phyloP scores from a whole-genome alignment of 345 rosid genomes.

The Salix udensis region DNA sequence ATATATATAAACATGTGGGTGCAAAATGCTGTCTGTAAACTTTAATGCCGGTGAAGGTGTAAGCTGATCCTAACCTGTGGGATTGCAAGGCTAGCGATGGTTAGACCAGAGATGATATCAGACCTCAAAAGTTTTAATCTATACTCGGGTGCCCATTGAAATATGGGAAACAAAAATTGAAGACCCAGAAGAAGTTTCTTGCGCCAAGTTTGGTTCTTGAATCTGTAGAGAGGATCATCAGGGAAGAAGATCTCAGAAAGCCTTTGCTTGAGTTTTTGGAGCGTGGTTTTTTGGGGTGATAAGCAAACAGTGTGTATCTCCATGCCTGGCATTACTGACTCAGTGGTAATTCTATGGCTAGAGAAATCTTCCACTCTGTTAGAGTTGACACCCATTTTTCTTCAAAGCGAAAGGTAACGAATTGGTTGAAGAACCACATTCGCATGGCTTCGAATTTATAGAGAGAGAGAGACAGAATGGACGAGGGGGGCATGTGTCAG shows the following conservation, averaged over 20 bases:
- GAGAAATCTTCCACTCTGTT: constrained; percentile 49
- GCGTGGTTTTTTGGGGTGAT: constrained; percentile 61
- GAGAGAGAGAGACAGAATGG: not conserved
- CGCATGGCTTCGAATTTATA: constrained; percentile 30
- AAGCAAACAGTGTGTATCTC: constrained; percentile 67
- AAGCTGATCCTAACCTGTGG: constrained; percentile 67
- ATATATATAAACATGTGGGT: not conserved
- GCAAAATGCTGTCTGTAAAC: not conserved
- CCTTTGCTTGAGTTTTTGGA: constrained; percentile 59
- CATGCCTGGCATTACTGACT: constrained; percentile 23
- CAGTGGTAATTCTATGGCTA: constrained; percentile 21
- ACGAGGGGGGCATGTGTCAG: constrained; percentile 11
- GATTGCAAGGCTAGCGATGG: constrained; percentile 99
- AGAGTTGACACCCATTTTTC: constrained; percentile 40
- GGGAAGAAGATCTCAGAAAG: constrained; percentile 80
- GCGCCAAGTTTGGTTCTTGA: constrained; percentile 67
- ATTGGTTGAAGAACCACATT: constrained; percentile 14
- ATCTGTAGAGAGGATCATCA: constrained; percentile 82
- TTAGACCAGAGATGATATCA: constrained; percentile 87
- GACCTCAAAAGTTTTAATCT: constrained; percentile 61
- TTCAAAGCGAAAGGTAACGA: not conserved
- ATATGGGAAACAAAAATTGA: constrained; percentile 73
- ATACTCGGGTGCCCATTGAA: constrained; percentile 76
- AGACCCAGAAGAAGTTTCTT: constrained; percentile 53
- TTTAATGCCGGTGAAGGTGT: not conserved